Conservation (phyloP, 306 rosid species). For the Dalbergia oliveri region DNA sequence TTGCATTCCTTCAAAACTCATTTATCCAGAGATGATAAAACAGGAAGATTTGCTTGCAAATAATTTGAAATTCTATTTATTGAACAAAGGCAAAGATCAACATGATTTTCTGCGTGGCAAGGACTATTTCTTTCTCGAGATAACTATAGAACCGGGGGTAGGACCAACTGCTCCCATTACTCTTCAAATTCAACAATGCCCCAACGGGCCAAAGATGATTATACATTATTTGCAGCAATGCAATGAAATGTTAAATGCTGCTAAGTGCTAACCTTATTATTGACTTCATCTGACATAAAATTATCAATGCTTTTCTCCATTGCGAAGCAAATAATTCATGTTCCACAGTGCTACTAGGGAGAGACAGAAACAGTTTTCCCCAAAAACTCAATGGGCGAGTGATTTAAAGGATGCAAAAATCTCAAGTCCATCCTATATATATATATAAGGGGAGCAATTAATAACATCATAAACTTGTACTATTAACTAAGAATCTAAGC, state of each 20-base stretch:
- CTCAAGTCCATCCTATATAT: background rate
- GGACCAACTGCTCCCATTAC: slow-evolving; percentile 15
- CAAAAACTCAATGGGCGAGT: too few species aligned
- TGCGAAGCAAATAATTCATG: background rate
- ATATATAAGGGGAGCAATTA: too few species aligned
- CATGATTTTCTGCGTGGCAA: background rate
- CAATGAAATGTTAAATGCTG: background rate
- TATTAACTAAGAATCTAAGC: too few species aligned
- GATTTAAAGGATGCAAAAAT: background rate
- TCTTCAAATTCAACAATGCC: slow-evolving; percentile 11
- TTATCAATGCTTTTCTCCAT: background rate
- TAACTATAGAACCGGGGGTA: background rate
- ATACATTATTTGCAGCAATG: background rate
- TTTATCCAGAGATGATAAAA: background rate
- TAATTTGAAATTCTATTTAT: background rate
- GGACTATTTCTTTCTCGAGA: background rate
- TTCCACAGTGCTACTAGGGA: background rate
- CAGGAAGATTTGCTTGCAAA: background rate
- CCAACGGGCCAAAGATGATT: background rate
- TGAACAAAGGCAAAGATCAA: background rate
- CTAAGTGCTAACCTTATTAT: background rate
- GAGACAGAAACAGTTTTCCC: background rate
- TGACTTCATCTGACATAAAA: background rate
- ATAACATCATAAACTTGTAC: too few species aligned
- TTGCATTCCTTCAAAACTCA: slow-evolving; percentile 13